phyloP scores from a whole-genome alignment of 805 yeast genomes.

The Spathaspora gorwiae region DNA sequence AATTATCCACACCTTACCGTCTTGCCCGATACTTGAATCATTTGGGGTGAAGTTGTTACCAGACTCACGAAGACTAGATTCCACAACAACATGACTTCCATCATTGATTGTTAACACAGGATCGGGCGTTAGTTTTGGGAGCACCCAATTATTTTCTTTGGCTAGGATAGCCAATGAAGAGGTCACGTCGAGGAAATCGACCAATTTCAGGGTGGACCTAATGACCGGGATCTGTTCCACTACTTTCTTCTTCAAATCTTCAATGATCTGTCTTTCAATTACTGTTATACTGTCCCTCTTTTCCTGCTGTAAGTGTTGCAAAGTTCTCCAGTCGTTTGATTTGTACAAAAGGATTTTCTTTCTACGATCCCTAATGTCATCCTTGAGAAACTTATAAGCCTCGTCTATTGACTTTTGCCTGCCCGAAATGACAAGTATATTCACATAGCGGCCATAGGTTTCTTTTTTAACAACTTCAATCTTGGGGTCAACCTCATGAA shows the following conservation, averaged over 20 bases:
- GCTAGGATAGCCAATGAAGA: conserved; percentile 72
- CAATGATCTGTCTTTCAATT: conserved; percentile 54
- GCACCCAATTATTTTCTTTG: conserved; percentile 55
- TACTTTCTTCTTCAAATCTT: conserved; percentile 43
- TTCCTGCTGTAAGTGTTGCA: conserved; percentile 48
- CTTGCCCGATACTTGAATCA: conserved; percentile 27
- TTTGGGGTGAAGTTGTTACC: conserved; percentile 46
- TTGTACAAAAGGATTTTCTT: conserved; percentile 45
- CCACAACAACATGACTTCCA: conserved; percentile 88
- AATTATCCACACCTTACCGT: conserved; percentile 44
- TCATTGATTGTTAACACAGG: conserved; percentile 45
- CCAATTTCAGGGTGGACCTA: conserved; percentile 44
- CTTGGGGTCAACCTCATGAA: conserved; percentile 24
- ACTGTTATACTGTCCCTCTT: conserved; percentile 43
- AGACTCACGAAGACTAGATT: conserved; percentile 53
- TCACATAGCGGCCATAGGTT: conserved; percentile 25
- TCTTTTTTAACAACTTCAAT: conserved; percentile 23
- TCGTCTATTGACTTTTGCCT: conserved; percentile 24
- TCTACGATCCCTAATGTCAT: conserved; percentile 28
- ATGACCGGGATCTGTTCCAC: conserved; percentile 42
- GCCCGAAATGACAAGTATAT: conserved; percentile 48
- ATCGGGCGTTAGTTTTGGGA: conserved; percentile 58
- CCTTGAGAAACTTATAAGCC: conserved; percentile 13
- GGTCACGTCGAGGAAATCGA: conserved; percentile 70
- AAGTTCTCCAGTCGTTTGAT: conserved; percentile 46